These are phyloP conservation scores for Globisporangium lucens DNA, from an alignment of 352 stramenopile species.

Conservation along the genomic window DNA sequence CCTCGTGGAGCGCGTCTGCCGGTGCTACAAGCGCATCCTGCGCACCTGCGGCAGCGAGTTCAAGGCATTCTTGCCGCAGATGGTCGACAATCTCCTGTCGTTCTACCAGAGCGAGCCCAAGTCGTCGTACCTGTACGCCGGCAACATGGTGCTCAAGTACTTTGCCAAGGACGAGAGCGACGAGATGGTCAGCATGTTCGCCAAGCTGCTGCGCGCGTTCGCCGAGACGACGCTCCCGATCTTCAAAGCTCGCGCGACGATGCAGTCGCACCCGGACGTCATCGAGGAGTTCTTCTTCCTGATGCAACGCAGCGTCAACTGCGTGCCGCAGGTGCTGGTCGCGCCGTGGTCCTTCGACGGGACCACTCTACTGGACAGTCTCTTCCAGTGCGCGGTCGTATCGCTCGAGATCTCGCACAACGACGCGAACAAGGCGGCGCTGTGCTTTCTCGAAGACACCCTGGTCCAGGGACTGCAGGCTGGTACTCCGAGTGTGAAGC, in stretches of 20 bases:
- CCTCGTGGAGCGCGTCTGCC: constrained; percentile 79
- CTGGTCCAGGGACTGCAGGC: constrained; percentile 27
- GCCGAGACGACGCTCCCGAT: constrained; percentile 81
- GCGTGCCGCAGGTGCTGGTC: constrained; percentile 76
- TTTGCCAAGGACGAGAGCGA: constrained; percentile 32
- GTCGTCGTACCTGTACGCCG: constrained; percentile 81
- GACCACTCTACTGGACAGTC: constrained; percentile 55
- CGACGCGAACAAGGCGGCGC: constrained; percentile 91
- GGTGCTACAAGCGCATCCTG: constrained; percentile 87
- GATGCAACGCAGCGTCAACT: constrained; percentile 87
- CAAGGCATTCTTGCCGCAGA: constrained; percentile 60
- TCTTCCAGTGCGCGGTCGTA: constrained; percentile 84
- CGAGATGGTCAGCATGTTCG: constrained; percentile 46
- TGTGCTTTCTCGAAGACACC: constrained; percentile 89
- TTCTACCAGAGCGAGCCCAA: constrained; percentile 81
- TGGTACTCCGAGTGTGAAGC: constrained; percentile 14
- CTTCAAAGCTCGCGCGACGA: constrained; percentile 57
- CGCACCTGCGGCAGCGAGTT: constrained; percentile 61
- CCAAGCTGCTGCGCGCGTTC: constrained; percentile 59
- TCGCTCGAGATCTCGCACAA: constrained; percentile 91
- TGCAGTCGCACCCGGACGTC: constrained; percentile 87
- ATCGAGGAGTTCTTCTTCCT: constrained; percentile 97
- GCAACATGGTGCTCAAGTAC: constrained; percentile 84
- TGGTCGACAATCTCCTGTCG: constrained; percentile 73
- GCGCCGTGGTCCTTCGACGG: constrained; percentile 28